phyloP scores from a whole-genome alignment of 2,329 filamentous ascomycete genomes.

The Coniochaeta hoffmannii region DNA sequence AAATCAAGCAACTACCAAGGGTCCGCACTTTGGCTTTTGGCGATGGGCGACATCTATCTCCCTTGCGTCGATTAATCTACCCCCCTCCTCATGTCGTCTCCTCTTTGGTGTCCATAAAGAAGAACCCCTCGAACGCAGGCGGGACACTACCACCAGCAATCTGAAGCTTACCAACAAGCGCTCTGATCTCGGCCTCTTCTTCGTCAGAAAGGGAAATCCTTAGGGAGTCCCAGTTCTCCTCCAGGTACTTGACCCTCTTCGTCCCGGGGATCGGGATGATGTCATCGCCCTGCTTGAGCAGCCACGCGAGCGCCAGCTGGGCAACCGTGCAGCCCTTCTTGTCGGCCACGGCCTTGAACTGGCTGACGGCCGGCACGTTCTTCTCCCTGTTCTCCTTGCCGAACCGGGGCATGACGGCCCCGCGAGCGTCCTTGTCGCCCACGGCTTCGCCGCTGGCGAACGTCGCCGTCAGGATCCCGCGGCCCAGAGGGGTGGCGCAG shows the following conservation, averaged over 20 bases:
- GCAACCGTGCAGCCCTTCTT: slow-evolving; percentile 32
- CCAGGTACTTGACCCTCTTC: slow-evolving; percentile 36
- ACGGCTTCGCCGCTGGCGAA: slow-evolving; percentile 27
- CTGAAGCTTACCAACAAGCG: too few species aligned
- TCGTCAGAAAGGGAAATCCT: slow-evolving; percentile 22
- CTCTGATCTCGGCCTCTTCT: slow-evolving; percentile 26
- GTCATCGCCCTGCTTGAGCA: slow-evolving; percentile 44
- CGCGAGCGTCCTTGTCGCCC: slow-evolving; percentile 15
- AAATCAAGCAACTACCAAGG: too few species aligned
- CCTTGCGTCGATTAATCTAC: too few species aligned
- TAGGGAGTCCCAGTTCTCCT: slow-evolving; percentile 32
- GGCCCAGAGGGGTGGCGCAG: slow-evolving; percentile 31
- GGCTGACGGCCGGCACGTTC: slow-evolving; percentile 30
- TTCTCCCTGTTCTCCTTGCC: slow-evolving; percentile 38
- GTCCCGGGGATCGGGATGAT: slow-evolving; percentile 51
- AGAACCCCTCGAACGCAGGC: too few species aligned
- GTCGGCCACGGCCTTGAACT: slow-evolving; percentile 18
- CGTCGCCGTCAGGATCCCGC: slow-evolving; percentile 33
- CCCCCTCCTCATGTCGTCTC: too few species aligned
- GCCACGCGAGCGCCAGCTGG: slow-evolving; percentile 52
- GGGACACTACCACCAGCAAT: too few species aligned
- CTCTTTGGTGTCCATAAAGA: too few species aligned
- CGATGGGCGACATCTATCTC: too few species aligned
- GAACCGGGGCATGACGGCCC: slow-evolving; percentile 30
- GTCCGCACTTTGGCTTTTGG: too few species aligned